A percentile compares a stretch with the other conserved stretches of the same genome.
phyloP scores from a whole-genome alignment of 2,329 filamentous ascomycete genomes.

The Pestalotiopsis sp. region DNA sequence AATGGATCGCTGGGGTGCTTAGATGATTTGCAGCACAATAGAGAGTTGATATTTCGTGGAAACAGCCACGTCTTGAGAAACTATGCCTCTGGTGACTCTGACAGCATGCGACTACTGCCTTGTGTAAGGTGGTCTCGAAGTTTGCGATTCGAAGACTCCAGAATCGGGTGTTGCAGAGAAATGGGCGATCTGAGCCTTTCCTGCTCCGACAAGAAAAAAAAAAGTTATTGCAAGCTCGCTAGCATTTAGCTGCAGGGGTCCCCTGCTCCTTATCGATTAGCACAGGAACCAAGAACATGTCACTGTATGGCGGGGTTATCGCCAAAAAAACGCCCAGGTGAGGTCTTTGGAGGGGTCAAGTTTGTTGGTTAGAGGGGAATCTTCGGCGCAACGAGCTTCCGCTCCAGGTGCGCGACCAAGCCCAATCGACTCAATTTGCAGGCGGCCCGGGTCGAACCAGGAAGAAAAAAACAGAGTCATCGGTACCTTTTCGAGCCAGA shows the following conservation, averaged over 20 bases:
- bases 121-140: neutral
- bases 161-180: neutral
- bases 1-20: neutral
- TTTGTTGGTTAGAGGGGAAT: slow-evolving; percentile 1
- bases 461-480: neutral
- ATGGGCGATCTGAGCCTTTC: neutral
- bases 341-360: neutral
- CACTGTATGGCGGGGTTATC: neutral
- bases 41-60: neutral
- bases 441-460: neutral
- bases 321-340: neutral
- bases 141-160: neutral
- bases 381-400: slow-evolving; percentile 10
- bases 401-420: neutral
- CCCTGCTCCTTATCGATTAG: slow-evolving; percentile 7
- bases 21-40: neutral
- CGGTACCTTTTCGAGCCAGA: neutral
- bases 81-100: neutral
- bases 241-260: slow-evolving; percentile 6
- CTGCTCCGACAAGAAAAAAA: slow-evolving; percentile 1
- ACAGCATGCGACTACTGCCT: neutral
- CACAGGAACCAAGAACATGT: neutral
- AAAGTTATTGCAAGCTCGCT: slow-evolving; percentile 6
- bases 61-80: neutral
- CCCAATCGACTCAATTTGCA: slow-evolving; percentile 7